Base-by-base conservation (phyloP, 345 rosid species). In the Boechera divaricarpa region DNA sequence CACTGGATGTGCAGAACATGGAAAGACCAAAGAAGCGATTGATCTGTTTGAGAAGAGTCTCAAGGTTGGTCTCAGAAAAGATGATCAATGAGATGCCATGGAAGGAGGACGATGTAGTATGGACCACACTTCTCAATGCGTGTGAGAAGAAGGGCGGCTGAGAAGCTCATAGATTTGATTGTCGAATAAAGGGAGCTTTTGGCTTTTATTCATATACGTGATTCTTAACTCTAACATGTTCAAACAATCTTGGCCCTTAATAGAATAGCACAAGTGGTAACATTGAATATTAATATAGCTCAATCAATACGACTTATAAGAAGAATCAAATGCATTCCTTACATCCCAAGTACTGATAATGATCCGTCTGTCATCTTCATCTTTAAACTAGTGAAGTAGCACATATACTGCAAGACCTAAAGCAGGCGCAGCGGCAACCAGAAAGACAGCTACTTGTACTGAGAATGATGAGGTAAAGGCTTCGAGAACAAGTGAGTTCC, bases 1-100 rank as follows among this genome's bases (percentile, higher is more conserved):
- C 69, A 89, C 89, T 67, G 97, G 93, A 53, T 90, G 81, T 73
- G 97, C 97, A 69, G 98, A 94, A 55, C 95, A 94, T 62, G 98
- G 98, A 33, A 81, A 77, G 72, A 74, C 94, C 81, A 59, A 70
- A 39, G 89, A 92, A 81, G 97, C 93, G 33, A 82, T 94, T 75
- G 72, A 81, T 66, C 80, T 92, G 79, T 94, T 94, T 54, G 88
- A 92, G 73, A 90, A 83, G 82, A 81, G 91, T 69, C 74, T 81
- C 29, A 64, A 41, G 18, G 58, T 74, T 71, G 86, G 92, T 61
- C 62, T 21, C 97, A 60, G 95, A 91, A 76, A 64, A 80, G 68
- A 83, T 91, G 90, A 90, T 90, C 59, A 72, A 83, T 67, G 84
- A 47, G 73, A 90, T 89, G 90, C 96, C 95, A 45, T 84, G 77